Evolutionary conservation across 768 basidiomycete genomes (phyloP).

Genomic region (Suillus plorans): DNA sequence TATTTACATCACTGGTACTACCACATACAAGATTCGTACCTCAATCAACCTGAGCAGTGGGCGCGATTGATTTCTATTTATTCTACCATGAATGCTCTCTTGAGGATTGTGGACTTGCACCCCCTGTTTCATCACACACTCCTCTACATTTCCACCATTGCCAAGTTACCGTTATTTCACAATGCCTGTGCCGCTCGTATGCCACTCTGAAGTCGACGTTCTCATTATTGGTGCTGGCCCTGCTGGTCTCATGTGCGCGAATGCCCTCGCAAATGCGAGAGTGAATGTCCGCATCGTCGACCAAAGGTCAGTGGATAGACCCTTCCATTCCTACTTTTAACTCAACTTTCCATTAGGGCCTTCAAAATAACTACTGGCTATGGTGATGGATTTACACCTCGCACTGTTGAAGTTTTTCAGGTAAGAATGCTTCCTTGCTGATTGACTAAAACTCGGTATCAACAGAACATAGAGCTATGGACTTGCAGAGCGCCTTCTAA

Average conservation of each 20-base stretch:
- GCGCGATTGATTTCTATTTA: neutral
- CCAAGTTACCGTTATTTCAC: neutral
- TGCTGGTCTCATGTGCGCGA: conserved; percentile 43
- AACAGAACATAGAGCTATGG: conserved; percentile 64
- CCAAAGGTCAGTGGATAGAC: conserved; percentile 28
- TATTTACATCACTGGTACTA: too few relatives aligned
- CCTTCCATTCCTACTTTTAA: neutral
- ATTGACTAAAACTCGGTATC: neutral
- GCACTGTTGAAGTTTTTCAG: conserved; percentile 45
- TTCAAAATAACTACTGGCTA: conserved; percentile 20
- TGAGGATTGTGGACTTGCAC: neutral
- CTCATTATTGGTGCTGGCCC: conserved; percentile 45
- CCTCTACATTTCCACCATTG: neutral
- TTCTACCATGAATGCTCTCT: too few relatives aligned
- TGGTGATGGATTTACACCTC: conserved; percentile 27
- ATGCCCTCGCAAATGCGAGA: conserved; percentile 36
- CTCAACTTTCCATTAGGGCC: conserved; percentile 13
- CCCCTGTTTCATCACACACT: conserved; percentile 1
- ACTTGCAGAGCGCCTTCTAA: conserved; percentile 58
- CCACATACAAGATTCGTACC: too few relatives aligned
- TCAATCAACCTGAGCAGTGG: too few relatives aligned
- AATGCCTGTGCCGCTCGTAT: conserved; percentile 6
- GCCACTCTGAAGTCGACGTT: conserved; percentile 36
- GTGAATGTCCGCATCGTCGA: conserved; percentile 42
- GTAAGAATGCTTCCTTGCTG: conserved; percentile 18